These are phyloP conservation scores for Chlorella variabilis DNA, from an alignment of 163 green algal genomes.

Conservation along the genomic window DNA sequence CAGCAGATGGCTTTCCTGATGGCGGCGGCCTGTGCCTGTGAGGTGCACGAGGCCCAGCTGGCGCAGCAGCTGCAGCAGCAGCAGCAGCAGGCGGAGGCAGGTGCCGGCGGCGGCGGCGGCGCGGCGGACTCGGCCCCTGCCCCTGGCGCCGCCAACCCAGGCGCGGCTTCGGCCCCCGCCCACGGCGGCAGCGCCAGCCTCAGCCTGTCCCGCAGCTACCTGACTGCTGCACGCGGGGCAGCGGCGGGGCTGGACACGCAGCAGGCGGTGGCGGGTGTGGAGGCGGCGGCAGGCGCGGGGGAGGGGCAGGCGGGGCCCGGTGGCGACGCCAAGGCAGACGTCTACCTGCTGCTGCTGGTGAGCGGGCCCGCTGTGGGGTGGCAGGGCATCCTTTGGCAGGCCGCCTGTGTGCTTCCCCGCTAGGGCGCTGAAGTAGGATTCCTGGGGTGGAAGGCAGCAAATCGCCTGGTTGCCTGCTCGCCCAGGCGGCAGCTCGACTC, in stretches of 20 bases:
- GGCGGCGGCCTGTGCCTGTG: neutral
- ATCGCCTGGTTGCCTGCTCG: too few relatives aligned
- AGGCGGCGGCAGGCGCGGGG: neutral
- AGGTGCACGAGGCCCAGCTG: slow-evolving; percentile 12
- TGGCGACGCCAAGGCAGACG: slow-evolving; percentile 11
- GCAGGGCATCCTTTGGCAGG: neutral
- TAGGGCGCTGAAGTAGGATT: too few relatives aligned
- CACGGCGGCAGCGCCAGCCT: neutral
- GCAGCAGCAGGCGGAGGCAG: neutral
- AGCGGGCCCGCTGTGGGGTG: too few relatives aligned
- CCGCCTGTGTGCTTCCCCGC: too few relatives aligned
- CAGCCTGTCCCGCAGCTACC: neutral
- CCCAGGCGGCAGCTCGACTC: too few relatives aligned
- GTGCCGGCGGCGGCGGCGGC: neutral
- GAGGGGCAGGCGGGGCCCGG: neutral
- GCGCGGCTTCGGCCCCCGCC: neutral
- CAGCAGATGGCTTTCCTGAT: slow-evolving; percentile 34
- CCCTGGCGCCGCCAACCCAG: neutral
- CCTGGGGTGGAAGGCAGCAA: too few relatives aligned
- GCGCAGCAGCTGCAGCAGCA: neutral
- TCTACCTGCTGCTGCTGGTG: slow-evolving; percentile 26
- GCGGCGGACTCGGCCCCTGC: too few relatives aligned
- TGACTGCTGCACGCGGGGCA: neutral
- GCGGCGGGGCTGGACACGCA: neutral
- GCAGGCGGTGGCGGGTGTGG: neutral